phyloP scores from a whole-genome alignment of 1,284 basidiomycete species.

The Leccinum solheimii region DNA sequence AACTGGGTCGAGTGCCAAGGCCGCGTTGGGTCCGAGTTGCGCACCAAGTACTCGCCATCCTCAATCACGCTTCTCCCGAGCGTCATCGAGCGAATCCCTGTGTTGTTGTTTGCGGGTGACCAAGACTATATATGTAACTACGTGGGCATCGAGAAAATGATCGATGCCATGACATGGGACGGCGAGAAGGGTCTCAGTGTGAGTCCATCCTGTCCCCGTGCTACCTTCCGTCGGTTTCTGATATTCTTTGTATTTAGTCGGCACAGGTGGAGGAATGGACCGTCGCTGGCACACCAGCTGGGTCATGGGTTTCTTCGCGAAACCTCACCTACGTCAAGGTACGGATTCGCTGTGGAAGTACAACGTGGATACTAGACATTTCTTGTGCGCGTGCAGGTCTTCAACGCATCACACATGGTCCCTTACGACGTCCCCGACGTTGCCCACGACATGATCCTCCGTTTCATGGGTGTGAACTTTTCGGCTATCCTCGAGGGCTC shows the following conservation, averaged over 20 bases:
- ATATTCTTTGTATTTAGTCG: constrained; percentile 45
- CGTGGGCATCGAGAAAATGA: constrained; percentile 85
- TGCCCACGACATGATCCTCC: constrained; percentile 96
- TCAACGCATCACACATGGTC: constrained; percentile 93
- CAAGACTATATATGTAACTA: constrained; percentile 98
- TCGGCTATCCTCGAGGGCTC: constrained; percentile 75
- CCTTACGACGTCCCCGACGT: constrained; percentile 89
- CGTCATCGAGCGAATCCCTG: constrained; percentile 75
- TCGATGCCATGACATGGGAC: constrained; percentile 83
- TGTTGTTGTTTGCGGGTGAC: constrained; percentile 94
- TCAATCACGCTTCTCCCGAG: constrained; percentile 79
- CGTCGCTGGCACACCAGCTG: constrained; percentile 77
- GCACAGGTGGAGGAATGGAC: constrained; percentile 78
- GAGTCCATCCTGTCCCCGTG: constrained; percentile 34
- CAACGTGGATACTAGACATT: not conserved
- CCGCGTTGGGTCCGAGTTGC: constrained; percentile 68
- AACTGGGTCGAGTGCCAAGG: constrained; percentile 89
- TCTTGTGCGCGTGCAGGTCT: constrained; percentile 49
- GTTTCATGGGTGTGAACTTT: constrained; percentile 92
- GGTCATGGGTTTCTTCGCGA: constrained; percentile 87
- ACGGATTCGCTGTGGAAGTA: not conserved
- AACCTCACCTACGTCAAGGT: constrained; percentile 95
- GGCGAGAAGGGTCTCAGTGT: constrained; percentile 86
- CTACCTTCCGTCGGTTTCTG: not conserved
- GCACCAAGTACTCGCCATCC: constrained; percentile 59